Conservation (phyloP, 78 protist genomes). For the Dictyostelium capitatum region DNA sequence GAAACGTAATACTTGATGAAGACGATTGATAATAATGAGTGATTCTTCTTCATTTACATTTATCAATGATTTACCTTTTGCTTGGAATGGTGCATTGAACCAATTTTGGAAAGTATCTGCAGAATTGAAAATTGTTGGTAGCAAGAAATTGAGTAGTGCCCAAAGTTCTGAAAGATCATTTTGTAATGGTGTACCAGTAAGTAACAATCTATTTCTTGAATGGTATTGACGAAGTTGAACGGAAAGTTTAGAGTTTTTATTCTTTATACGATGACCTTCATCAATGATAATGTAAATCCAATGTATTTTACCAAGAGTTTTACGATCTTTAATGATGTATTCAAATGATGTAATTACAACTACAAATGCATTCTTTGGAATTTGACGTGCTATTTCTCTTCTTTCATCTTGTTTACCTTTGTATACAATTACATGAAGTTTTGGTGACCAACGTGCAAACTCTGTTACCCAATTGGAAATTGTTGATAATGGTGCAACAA, state of each 20-base stretch:
- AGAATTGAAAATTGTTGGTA: constrained; percentile 91
- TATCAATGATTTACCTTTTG: constrained; percentile 33
- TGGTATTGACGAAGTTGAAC: constrained; percentile 57
- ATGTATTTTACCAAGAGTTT: constrained; percentile 20
- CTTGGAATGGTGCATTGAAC: constrained; percentile 94
- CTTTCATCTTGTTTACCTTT: constrained; percentile 80
- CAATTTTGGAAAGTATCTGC: constrained; percentile 89
- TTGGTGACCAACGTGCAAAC: constrained; percentile 83
- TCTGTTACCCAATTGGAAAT: constrained; percentile 97
- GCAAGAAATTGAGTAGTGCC: constrained; percentile 95
- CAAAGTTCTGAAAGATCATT: constrained; percentile 96
- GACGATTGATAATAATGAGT: constrained; percentile 87
- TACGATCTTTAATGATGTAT: constrained; percentile 67
- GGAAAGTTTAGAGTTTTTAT: constrained; percentile 72
- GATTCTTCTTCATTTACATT: constrained; percentile 87
- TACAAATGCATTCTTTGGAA: constrained; percentile 63
- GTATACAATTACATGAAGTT: constrained; percentile 50
- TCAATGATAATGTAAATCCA: constrained; percentile 93
- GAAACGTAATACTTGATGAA: constrained; percentile 84
- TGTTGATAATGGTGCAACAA: constrained; percentile 98
- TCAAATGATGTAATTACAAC: constrained; percentile 90
- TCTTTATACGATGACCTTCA: constrained; percentile 95
- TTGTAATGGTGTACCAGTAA: constrained; percentile 99
- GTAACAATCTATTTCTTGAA: constrained; percentile 89
- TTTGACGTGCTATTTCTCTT: constrained; percentile 43